Evolutionary conservation across 768 basidiomycete species (phyloP), one percentile per base, ranked within the genome.

Genomic region (Amanita muscaria): DNA sequence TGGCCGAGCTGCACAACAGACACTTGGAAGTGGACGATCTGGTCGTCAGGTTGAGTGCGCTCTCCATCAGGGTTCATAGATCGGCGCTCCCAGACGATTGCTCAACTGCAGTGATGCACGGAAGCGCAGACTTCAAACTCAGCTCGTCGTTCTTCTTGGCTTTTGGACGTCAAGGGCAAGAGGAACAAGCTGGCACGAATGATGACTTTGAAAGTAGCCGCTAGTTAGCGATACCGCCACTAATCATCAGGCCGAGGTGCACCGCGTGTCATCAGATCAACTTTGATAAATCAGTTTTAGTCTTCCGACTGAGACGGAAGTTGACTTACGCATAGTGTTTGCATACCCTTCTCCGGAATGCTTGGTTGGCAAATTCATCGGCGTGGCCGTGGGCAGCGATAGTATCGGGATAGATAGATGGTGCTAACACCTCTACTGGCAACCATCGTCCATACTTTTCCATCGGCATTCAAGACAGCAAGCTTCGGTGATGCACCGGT

Each of bases 391-490:
- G 89, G 5, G 94, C 93, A 49, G 82, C 83, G 53, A 87, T 87
- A 51, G 84, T 83, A 57, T 87, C 83, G 14, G 77, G 79, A 65
- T 82, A n/a, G n/a, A n/a, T n/a, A 81, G 48, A 83, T 80, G 49
- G 74, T 73, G 38, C 65, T 67, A 32, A 73, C 74, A 72, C 90
- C 90, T 59, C 96, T 94, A 69, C 94, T 94, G 44, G 96, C 94
- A 45, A 99, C 96, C 94, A 98, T 98, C 54, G 96, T 98, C 96
- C 96, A 99, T 52, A 99, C 80, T 50, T 93, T 86, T 49, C 94
- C 96, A 60, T 88, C 84, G 43, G 87, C 66, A 65, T 98, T 97
- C 56, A 99, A 72, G 42, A 99, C 94, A 32, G 96, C 98, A 35
- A 99, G 77, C 64, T 99, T 99, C 61, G 98, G 83, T 7, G 92